Base-by-base conservation (phyloP, 805 yeast species). In the Starmerella asiatica region DNA sequence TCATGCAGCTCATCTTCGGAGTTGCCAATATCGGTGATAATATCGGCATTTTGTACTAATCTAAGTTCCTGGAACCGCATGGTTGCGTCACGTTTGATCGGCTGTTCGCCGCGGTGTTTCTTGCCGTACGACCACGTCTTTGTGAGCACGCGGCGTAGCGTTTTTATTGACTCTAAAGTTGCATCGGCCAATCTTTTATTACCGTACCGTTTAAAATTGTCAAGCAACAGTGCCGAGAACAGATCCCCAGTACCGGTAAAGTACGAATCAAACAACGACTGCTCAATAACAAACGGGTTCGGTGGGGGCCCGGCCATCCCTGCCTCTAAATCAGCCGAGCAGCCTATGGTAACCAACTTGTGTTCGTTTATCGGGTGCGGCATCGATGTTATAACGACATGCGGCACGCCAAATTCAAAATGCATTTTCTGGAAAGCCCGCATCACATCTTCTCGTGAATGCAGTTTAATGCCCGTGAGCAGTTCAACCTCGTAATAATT, bases 191-290 rank as follows among this genome's bases (percentile, higher is more conserved):
- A 68, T 48, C 58, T 51, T 4, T 36, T 30, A 0, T 39, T 36
- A 15, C 44, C 42, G 3, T 37, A 34, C 3, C 49, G 18, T 37
- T 49, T 4, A 21, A 76, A 61, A 48, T 81, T 69, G 56, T 79
- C 93, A 5, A 82, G 50, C 24, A 85, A 57, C 29, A 86, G 57
- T 0, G 94, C 88, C 0, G 94, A 77, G 51, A 88, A 86, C 31
- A 86, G 59, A 53, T 86, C 97, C 5, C 97, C 97, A 0, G 91
- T 94, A 1, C 97, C 97, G 0, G 95, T 83, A 60, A 86, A 88
- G 56, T 88, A 84, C 4, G 88, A 76, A 39, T 77, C 73, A 31
- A 83, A 70, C 27, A 67, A 63, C 2, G 81, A 79, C 12, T 79
- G 67, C 47, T 67, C 66, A 51, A 71, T 75, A 35, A 56, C 61